Base-by-base conservation (phyloP, 306 rosid species). In the Comarum palustre region DNA sequence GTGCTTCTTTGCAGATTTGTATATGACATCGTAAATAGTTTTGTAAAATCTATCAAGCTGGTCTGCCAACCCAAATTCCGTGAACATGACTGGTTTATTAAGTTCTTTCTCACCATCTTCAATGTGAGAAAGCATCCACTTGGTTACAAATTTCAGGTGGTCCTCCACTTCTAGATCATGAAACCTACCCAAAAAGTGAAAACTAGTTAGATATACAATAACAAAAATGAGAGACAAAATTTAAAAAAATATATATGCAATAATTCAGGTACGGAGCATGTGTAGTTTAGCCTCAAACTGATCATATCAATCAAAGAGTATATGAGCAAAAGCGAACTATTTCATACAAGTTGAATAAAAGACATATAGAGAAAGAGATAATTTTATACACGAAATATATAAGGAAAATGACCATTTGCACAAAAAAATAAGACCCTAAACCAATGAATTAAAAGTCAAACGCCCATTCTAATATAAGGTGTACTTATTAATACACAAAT, bases 121-220 rank as follows among this genome's bases (percentile, higher is more conserved):
- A 48, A 95, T 95, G 87, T 95, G 99, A 59, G 99, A 91, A 61
- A 47, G 80, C 96, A 88, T 90, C 99, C 99, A 95, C 84, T 95
- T 90, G 43, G 87, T 77, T 11, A 95, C 87, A 69, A 85, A 95
- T 71, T 81, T 81, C 65, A 95, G 86, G 47, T 85, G 83, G 31
- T 76, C 88, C 68, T 91, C 96, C 68, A 88, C 81, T 17, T 62
- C 84, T 72, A 82, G 78, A 25, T 73, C 81, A 38, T 82, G 83
- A 63, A 94, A 88, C 99, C 99, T 94, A 59, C 41, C n/a, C 38
- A 61, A 48, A 41, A 51, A 2, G 31, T 38, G 22, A 25, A 68
- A 7, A 22, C 10, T 66, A n/a, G 55, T 46, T 7, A 25, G 4
- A 39, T 59, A 36, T 27, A 62, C 41, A 42, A 58, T 62, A 5